These are phyloP conservation scores for Backusella sp. DNA, from an alignment of 192 early-diverging fungal species.

Conservation along the genomic window DNA sequence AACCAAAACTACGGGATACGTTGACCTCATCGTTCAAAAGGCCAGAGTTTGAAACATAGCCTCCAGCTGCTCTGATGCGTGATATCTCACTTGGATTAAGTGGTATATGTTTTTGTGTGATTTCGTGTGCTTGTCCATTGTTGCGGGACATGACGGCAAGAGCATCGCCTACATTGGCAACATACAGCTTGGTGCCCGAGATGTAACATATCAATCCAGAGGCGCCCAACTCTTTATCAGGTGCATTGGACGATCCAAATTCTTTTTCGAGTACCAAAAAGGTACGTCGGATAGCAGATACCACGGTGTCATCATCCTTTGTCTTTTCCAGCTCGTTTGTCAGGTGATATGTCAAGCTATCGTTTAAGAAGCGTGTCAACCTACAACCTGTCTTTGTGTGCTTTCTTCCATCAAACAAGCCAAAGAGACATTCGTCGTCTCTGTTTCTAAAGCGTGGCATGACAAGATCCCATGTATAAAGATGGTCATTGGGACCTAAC, in stretches of 20 bases:
- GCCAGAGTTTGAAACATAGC: slow-evolving; percentile 73
- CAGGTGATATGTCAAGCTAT: slow-evolving; percentile 65
- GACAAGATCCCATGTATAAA: slow-evolving; percentile 87
- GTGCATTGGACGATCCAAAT: slow-evolving; percentile 42
- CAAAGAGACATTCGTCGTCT: slow-evolving; percentile 88
- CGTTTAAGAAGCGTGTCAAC: slow-evolving; percentile 67
- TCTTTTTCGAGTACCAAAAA: slow-evolving; percentile 83
- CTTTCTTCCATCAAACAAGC: slow-evolving; percentile 76
- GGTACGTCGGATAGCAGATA: slow-evolving; percentile 74
- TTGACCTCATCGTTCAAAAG: slow-evolving; percentile 74
- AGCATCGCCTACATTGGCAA: slow-evolving; percentile 85
- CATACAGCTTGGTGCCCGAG: slow-evolving; percentile 72
- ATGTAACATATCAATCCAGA: slow-evolving; percentile 82
- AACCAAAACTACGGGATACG: slow-evolving; percentile 82
- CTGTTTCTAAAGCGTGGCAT: slow-evolving; percentile 77
- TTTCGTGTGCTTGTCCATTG: slow-evolving; percentile 60
- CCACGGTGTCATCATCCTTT: slow-evolving; percentile 53
- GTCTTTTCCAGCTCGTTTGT: slow-evolving; percentile 75
- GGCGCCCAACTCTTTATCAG: slow-evolving; percentile 49
- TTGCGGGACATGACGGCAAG: slow-evolving; percentile 71
- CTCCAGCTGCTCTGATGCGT: slow-evolving; percentile 77
- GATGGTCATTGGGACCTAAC: slow-evolving; percentile 63
- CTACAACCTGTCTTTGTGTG: slow-evolving; percentile 43
- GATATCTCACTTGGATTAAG: slow-evolving; percentile 67
- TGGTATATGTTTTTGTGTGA: slow-evolving; percentile 73